Conservation (phyloP, 1,284 basidiomycete genomes). For the Lentinus polychrous region DNA sequence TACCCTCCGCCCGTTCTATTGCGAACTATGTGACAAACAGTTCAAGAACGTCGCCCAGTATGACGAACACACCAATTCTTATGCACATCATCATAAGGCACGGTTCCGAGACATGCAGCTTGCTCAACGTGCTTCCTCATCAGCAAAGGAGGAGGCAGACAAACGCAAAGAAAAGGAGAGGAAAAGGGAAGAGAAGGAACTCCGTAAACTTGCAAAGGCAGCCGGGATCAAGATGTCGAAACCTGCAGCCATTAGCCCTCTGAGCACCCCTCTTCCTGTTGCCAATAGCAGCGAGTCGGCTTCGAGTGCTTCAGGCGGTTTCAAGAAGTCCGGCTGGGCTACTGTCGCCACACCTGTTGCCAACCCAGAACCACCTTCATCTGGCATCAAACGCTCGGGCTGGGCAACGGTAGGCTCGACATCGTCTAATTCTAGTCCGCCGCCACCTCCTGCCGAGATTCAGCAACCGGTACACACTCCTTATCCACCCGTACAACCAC, state of each 20-base stretch:
- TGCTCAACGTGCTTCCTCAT: constrained; percentile 42
- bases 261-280: background rate
- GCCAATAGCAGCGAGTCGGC: constrained; percentile 21
- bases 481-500: constrained; percentile 13
- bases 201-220: constrained; percentile 72
- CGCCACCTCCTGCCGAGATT: constrained; percentile 6
- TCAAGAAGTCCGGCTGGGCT: constrained; percentile 54
- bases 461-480: constrained; percentile 16
- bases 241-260: constrained; percentile 22
- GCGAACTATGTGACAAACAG: constrained; percentile 75
- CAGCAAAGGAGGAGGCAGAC: constrained; percentile 53
- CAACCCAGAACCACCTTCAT: constrained; percentile 6
- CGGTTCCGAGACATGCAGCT: constrained; percentile 73
- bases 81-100: constrained; percentile 77
- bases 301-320: constrained; percentile 5
- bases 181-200: constrained; percentile 74
- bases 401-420: constrained; percentile 29
- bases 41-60: constrained; percentile 77
- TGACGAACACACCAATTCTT: constrained; percentile 80
- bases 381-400: constrained; percentile 10
- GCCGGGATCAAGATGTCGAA: constrained; percentile 67
- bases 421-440: constrained; percentile 2
- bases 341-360: constrained; percentile 14
- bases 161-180: constrained; percentile 76
- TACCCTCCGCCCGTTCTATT: constrained; percentile 70